These are phyloP conservation scores for Suillus americanus DNA, from an alignment of 768 basidiomycete species.

Conservation along the genomic window DNA sequence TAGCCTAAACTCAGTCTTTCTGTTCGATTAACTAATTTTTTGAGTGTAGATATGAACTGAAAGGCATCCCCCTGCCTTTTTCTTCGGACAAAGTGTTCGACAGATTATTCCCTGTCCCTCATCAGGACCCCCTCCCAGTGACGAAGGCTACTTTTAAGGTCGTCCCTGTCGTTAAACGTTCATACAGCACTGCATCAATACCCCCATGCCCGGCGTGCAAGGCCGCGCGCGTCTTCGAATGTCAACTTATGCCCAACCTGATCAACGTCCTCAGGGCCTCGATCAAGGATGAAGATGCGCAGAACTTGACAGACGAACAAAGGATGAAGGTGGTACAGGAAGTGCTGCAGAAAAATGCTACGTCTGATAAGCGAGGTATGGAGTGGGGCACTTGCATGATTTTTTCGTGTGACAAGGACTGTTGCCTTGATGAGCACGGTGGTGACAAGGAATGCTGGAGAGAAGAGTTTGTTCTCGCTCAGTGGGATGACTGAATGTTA, in stretches of 20 bases:
- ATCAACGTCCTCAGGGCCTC: conserved; percentile 67
- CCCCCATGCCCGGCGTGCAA: conserved; percentile 69
- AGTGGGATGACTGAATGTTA: conserved; percentile 62
- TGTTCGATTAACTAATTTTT: neutral
- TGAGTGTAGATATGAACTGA: conserved; percentile 75
- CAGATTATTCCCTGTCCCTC: conserved; percentile 66
- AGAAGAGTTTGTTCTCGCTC: conserved; percentile 74
- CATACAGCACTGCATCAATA: conserved; percentile 55
- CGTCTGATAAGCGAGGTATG: conserved; percentile 63
- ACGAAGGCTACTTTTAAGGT: conserved; percentile 64
- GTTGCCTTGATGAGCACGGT: conserved; percentile 49
- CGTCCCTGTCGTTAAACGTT: conserved; percentile 40
- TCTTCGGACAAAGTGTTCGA: conserved; percentile 74
- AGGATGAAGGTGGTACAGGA: conserved; percentile 60
- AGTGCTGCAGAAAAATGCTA: conserved; percentile 47
- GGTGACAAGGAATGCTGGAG: conserved; percentile 52
- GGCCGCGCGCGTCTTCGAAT: conserved; percentile 77
- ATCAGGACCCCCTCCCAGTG: conserved; percentile 45
- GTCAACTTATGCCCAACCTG: conserved; percentile 92
- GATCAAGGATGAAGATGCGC: conserved; percentile 19
- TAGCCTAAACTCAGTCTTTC: neutral
- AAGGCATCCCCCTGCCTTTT: conserved; percentile 82
- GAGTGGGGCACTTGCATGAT: conserved; percentile 94
- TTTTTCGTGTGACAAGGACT: conserved; percentile 85
- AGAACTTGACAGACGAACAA: conserved; percentile 62